Base-by-base conservation (phyloP, 2,329 filamentous ascomycete genomes). In the Pseudopithomyces chartarum region DNA sequence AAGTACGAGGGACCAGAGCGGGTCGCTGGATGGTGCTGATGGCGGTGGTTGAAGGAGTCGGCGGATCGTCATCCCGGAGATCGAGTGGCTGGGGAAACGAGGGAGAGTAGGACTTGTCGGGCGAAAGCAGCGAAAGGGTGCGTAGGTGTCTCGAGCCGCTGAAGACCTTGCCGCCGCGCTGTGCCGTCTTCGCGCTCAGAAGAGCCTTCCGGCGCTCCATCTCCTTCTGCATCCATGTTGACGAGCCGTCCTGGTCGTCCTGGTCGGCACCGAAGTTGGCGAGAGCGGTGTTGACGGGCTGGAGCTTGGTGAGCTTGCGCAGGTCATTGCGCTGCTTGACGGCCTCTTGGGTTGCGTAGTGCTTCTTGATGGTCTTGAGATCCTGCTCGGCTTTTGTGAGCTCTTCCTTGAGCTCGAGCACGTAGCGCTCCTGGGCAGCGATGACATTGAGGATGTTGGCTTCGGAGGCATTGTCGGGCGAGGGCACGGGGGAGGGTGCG, bases 351-450 rank as follows among this genome's bases (percentile, higher is more conserved):
- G 82, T 78, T 1, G 90, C 85, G 89, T 91, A 98, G 75, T 92
- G 89, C 68, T 85, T 89, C 81, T 97, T 98, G 59, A 99, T 81
- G 40, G 81, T 84, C 45, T 81, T 80, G 39, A 99, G 81, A 45
- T 96, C 90, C 12, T 81, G 78, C 73, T 99, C 94, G 6, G 95
- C 94, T 57, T 88, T 88, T 22, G 82, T 80, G n/a, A 99, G 81
- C 75, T 98, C 94, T 74, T 99, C 95, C 57, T 88, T 90, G 51
- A 99, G 81, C 77, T 98, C 95, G 55, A 99, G 79, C 1, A 99
- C 94, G 63, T 87, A 88, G 55, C 95, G 85, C 79, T 99, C 95
- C 78, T 98, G 93, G 13, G 91, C 88, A 43, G 95, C 95, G 67
- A 99, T 90, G 55, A 93, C 90, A 59, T 92, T 93, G 63, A 99